phyloP scores from a whole-genome alignment of 805 yeast genomes.

The Teunomyces gatunensis region DNA sequence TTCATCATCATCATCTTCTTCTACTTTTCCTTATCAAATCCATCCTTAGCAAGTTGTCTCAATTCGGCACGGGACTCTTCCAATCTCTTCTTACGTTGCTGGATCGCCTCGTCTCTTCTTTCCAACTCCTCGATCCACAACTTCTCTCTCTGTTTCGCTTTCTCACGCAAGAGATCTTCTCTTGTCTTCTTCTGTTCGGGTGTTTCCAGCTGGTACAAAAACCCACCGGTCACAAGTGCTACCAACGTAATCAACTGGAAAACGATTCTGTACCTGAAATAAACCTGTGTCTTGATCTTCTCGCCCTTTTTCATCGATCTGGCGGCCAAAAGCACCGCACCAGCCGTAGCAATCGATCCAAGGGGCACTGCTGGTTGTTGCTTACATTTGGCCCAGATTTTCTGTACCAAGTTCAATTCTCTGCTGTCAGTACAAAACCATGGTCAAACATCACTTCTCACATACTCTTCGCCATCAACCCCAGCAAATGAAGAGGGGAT shows the following conservation, averaged over 20 bases:
- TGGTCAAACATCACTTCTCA: slow-evolving; percentile 7
- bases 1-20: too few relatives aligned
- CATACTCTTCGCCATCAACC: slow-evolving; percentile 42
- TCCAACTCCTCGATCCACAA: slow-evolving; percentile 90
- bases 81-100: slow-evolving; percentile 65
- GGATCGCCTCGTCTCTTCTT: slow-evolving; percentile 73
- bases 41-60: slow-evolving; percentile 31
- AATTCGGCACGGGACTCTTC: slow-evolving; percentile 53
- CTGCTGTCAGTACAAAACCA: slow-evolving; percentile 9
- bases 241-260: slow-evolving; percentile 80
- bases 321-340: slow-evolving; percentile 79
- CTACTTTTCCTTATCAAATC: slow-evolving; percentile 22
- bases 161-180: slow-evolving; percentile 66
- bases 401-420: slow-evolving; percentile 49
- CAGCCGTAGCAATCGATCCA: slow-evolving; percentile 75
- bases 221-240: slow-evolving; percentile 80
- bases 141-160: slow-evolving; percentile 81
- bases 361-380: slow-evolving; percentile 89
- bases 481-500: slow-evolving; percentile 52
- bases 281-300: slow-evolving; percentile 71
- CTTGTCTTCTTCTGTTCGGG: slow-evolving; percentile 45
- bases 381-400: slow-evolving; percentile 60
- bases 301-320: slow-evolving; percentile 72
- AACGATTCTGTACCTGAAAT: slow-evolving; percentile 88
- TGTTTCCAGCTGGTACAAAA: slow-evolving; percentile 55